Percentiles rank a stretch among this genome's conserved stretches.
These are phyloP conservation scores for Sphaerostilbella broomeana DNA, from an alignment of 2,329 filamentous ascomycete species.

Conservation along the genomic window DNA sequence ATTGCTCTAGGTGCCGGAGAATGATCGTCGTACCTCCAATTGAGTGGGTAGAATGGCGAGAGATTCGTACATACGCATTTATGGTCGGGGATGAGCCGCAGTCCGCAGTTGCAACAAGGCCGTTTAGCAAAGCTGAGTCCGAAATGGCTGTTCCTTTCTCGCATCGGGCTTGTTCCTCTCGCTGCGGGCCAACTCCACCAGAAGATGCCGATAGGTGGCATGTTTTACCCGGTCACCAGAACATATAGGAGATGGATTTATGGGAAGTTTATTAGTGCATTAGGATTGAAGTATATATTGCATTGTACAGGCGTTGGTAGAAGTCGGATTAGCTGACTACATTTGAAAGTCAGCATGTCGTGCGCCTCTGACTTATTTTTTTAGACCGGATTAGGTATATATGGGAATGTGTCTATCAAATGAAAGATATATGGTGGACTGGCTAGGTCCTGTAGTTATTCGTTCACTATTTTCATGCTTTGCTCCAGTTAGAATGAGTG, in stretches of 20 bases:
- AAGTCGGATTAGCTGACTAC: too few relatives aligned
- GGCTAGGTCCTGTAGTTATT: too few relatives aligned
- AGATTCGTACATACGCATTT: conserved; percentile 24
- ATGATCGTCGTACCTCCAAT: conserved; percentile 43
- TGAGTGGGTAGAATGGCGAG: conserved; percentile 60
- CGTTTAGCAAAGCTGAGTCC: conserved; percentile 25
- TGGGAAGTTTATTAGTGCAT: not conserved
- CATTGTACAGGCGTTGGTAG: conserved; percentile 4
- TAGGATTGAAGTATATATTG: not conserved
- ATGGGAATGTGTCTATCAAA: too few relatives aligned
- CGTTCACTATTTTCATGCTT: too few relatives aligned
- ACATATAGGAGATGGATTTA: conserved; percentile 8
- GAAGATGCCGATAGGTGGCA: conserved; percentile 15
- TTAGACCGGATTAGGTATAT: too few relatives aligned
- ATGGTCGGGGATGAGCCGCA: not conserved
- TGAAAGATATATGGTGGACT: too few relatives aligned
- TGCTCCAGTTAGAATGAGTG: too few relatives aligned
- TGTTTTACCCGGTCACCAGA: conserved; percentile 16
- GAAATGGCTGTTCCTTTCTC: conserved; percentile 41
- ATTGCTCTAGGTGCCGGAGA: conserved; percentile 47
- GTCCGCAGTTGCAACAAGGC: conserved; percentile 1
- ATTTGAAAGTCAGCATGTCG: too few relatives aligned
- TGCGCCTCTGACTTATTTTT: too few relatives aligned
- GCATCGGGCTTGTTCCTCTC: conserved; percentile 44
- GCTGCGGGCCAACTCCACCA: conserved; percentile 32